Evolutionary conservation across 2,329 filamentous ascomycete species (phyloP).

Genomic region (Sporothrix sp.): DNA sequence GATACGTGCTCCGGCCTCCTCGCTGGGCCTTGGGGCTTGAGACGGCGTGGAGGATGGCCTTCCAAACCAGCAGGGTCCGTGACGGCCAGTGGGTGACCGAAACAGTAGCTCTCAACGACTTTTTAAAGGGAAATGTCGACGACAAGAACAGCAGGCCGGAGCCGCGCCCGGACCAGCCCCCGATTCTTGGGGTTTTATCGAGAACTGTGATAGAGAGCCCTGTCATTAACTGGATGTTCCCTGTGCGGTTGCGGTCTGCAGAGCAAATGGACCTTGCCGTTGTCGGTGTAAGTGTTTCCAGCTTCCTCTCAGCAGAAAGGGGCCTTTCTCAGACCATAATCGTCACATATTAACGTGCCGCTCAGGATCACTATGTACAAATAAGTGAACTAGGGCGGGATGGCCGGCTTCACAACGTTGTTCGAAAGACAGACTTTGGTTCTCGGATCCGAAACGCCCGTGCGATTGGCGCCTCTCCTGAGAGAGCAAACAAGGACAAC

Average conservation of each 20-base stretch:
- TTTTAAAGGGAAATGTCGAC: constrained; percentile 29
- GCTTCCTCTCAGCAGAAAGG: too few relatives aligned
- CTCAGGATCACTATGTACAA: constrained; percentile 65
- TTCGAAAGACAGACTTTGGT: constrained; percentile 69
- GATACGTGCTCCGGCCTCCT: background rate
- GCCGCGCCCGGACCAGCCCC: constrained; percentile 28
- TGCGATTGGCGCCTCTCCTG: constrained; percentile 53
- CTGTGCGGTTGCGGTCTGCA: constrained; percentile 63
- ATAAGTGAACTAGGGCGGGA: constrained; percentile 64
- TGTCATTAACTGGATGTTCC: constrained; percentile 64
- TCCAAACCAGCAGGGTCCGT: constrained; percentile 45
- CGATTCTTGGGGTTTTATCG: constrained; percentile 63
- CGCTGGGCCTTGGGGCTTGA: constrained; percentile 7
- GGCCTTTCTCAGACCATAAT: too few relatives aligned
- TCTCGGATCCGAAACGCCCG: constrained; percentile 69
- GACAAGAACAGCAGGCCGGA: constrained; percentile 22
- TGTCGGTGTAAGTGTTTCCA: constrained; percentile 57
- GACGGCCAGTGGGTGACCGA: constrained; percentile 49
- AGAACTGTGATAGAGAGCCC: constrained; percentile 71
- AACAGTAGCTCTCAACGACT: constrained; percentile 36
- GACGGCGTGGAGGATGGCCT: constrained; percentile 30
- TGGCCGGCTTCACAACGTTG: constrained; percentile 64
- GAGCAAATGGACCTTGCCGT: constrained; percentile 75
- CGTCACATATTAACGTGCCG: constrained; percentile 1
- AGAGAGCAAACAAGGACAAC: constrained; percentile 27